These are phyloP conservation scores for Coemansia sp. DNA, from an alignment of 192 early-diverging fungal genomes.

Conservation along the genomic window DNA sequence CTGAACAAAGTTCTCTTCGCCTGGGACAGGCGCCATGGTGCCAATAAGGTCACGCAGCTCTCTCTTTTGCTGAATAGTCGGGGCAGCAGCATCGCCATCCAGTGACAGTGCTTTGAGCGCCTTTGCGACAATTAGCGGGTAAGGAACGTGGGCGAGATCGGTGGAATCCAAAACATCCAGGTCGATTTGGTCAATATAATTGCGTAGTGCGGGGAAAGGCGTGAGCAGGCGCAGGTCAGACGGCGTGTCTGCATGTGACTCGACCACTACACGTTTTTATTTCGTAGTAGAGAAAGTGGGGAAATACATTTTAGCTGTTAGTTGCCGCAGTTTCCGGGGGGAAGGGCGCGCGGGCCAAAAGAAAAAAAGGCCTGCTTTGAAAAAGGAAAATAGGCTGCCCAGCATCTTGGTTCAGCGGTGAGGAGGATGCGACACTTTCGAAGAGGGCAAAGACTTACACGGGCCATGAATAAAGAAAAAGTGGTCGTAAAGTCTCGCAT, in stretches of 20 bases:
- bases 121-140: slow-evolving; percentile 76
- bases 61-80: slow-evolving; percentile 61
- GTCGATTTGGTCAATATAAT: slow-evolving; percentile 66
- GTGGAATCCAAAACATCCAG: slow-evolving; percentile 64
- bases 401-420: not conserved
- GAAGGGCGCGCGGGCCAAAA: not conserved
- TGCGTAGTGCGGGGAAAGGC: slow-evolving; percentile 73
- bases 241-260: slow-evolving; percentile 79
- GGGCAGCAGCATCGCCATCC: slow-evolving; percentile 34
- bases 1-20: slow-evolving; percentile 91
- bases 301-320: not conserved
- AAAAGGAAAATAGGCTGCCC: not conserved
- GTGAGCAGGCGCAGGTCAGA: slow-evolving; percentile 80
- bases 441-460: not conserved
- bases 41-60: slow-evolving; percentile 65
- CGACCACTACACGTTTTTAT: slow-evolving; percentile 66
- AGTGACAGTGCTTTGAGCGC: slow-evolving; percentile 76
- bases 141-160: slow-evolving; percentile 83
- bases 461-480: not conserved
- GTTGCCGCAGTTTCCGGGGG: not conserved
- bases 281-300: not conserved
- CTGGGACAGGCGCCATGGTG: slow-evolving; percentile 57
- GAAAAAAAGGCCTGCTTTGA: not conserved
- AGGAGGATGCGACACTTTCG: not conserved
- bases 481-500: not conserved